These are phyloP conservation scores for Raphanus hybrid DNA, from an alignment of 441 rosid species.

Conservation along the genomic window DNA sequence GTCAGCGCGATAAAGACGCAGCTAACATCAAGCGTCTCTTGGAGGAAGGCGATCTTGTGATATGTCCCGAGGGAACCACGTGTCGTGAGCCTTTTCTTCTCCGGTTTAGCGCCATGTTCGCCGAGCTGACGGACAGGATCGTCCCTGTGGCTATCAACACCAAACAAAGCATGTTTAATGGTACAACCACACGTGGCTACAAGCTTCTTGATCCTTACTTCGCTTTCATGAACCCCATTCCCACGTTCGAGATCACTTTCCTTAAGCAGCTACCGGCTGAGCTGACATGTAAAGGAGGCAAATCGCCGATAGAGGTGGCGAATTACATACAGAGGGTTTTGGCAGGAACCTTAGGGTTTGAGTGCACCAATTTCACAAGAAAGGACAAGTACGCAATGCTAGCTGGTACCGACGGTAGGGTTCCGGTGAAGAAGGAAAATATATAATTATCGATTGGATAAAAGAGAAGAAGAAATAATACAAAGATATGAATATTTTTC, in stretches of 20 bases:
- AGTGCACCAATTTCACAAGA: slow-evolving; percentile 86
- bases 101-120: slow-evolving; percentile 94
- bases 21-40: slow-evolving; percentile 70
- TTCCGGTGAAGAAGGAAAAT: slow-evolving; percentile 63
- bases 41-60: slow-evolving; percentile 88
- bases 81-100: slow-evolving; percentile 93
- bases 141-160: slow-evolving; percentile 93
- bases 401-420: slow-evolving; percentile 91
- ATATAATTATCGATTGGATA: slow-evolving; percentile 20
- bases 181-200: slow-evolving; percentile 83
- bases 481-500: slow-evolving; percentile 18
- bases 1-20: slow-evolving; percentile 87
- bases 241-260: slow-evolving; percentile 87
- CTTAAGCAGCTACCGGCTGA: slow-evolving; percentile 78
- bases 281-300: slow-evolving; percentile 80
- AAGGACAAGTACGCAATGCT: slow-evolving; percentile 87
- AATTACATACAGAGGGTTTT: slow-evolving; percentile 89
- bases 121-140: slow-evolving; percentile 87
- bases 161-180: slow-evolving; percentile 75
- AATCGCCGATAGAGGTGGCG: slow-evolving; percentile 92
- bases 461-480: slow-evolving; percentile 28
- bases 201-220: slow-evolving; percentile 90
- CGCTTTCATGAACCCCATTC: slow-evolving; percentile 92
- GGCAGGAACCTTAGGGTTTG: slow-evolving; percentile 85
- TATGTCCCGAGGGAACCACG: slow-evolving; percentile 97